Conservation (phyloP, 169 alveolate genomes). For the Plasmodium gonderi region DNA sequence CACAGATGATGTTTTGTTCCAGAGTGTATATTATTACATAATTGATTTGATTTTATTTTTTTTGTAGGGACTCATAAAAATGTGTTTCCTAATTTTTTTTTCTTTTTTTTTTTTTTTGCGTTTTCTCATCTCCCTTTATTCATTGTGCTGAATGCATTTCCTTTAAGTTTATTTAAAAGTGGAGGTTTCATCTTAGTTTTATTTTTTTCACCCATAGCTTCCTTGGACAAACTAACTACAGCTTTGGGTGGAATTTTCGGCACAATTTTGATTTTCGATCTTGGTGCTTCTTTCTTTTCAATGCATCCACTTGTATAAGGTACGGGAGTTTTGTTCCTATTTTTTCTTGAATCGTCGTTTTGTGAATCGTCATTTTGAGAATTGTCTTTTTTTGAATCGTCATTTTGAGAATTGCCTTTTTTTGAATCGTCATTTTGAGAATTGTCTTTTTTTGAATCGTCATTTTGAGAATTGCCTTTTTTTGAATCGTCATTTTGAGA, state of each 20-base stretch:
- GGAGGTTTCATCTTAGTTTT: background rate
- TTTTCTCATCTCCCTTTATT: background rate
- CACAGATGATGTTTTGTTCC: no score
- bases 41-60: no score
- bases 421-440: background rate
- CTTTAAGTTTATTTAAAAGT: background rate
- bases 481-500: background rate
- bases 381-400: background rate
- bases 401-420: no score
- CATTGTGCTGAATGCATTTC: background rate
- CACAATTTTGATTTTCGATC: background rate
- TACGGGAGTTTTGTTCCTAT: background rate
- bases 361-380: background rate
- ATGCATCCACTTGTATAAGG: background rate
- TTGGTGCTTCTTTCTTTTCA: background rate
- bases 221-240: background rate
- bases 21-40: no score
- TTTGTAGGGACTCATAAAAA: no score
- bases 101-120: background rate
- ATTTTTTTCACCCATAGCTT: background rate
- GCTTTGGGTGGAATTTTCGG: background rate
- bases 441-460: background rate
- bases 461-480: no score
- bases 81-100: background rate
- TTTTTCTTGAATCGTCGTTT: background rate